Evolutionary conservation across 2,329 filamentous ascomycete species (phyloP), one percentile per base, ranked within the genome.

Genomic region (Gliomastix tumulicola): DNA sequence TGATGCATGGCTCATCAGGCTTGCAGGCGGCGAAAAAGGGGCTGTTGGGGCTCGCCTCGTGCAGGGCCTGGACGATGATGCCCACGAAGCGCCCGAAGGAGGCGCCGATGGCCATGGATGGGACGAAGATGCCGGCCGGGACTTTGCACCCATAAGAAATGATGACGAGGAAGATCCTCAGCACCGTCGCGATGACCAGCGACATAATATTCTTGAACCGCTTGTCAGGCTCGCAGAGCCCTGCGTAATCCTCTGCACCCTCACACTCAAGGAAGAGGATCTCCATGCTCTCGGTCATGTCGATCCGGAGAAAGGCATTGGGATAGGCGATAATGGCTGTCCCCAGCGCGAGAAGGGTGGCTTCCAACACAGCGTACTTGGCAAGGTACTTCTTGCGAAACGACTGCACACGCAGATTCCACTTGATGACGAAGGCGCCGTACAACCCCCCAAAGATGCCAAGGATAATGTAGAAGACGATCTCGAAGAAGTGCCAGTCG

Each of bases 201-300:
- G 88, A 90, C 13, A 84, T 51, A 7, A 96, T 77, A 64, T 94
- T 94, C 37, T 71, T 69, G 69, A 82, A 82, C 18, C 88, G 79
- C 48, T 85, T 82, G 35, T 84, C 68, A 5, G 71, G 56, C 57
- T 96, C 85, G 71, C 92, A 98, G 13, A 98, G 76, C 6, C 85
- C 85, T 44, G 94, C 79, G 48, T 95, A 96, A 53, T 90, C 87
- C 55, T 94, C 84, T 16, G 73, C 82, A 6, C 84, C 88, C 53
- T 94, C 87, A 49, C 92, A 98, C 55, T 98, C 92, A 12, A 85
- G 74, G 58, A 98, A 98, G 10, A 98, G 66, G 44, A 96, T 94
- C 57, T 97, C 89, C 92, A 98, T 97, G 66, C 88, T 95, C 65
- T 97, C 90, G 0, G 92, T 96, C 92, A 98, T 97, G 61, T 98